Percentiles rank a stretch among this genome's conserved stretches.
These are phyloP conservation scores for Lathyrus sativus DNA, from an alignment of 306 rosid genomes.

Conservation along the genomic window DNA sequence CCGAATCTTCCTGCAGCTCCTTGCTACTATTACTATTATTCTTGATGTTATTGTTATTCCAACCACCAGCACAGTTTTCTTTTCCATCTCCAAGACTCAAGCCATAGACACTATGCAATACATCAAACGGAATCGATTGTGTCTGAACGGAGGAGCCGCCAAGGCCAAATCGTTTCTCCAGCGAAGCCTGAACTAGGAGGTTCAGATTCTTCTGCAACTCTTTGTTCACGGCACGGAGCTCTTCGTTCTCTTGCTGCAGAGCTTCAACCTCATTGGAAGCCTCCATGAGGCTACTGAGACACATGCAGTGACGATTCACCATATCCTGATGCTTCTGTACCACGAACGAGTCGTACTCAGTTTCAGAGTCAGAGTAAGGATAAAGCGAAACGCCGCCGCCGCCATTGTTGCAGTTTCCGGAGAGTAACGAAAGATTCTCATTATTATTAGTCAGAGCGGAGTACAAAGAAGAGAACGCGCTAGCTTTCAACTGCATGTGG, in stretches of 20 bases:
- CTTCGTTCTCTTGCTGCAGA: constrained; percentile 70
- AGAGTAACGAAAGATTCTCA: constrained; percentile 16
- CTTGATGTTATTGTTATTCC: constrained; percentile 40
- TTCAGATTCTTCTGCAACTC: constrained; percentile 75
- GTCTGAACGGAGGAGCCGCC: constrained; percentile 43
- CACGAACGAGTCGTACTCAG: constrained; percentile 50
- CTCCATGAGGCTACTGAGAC: constrained; percentile 68
- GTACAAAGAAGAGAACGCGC: constrained; percentile 45
- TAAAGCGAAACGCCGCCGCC: constrained; percentile 38
- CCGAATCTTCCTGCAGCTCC: constrained; percentile 44
- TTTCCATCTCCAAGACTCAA: constrained; percentile 46
- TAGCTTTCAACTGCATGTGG: constrained; percentile 43
- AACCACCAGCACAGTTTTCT: constrained; percentile 48
- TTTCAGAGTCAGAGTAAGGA: constrained; percentile 42
- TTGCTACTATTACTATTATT: constrained; percentile 18
- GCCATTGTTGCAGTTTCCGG: constrained; percentile 33
- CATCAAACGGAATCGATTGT: constrained; percentile 42
- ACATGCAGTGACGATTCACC: constrained; percentile 83
- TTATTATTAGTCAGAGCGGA: constrained; percentile 42
- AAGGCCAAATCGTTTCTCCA: constrained; percentile 41
- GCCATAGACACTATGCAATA: constrained; percentile 44
- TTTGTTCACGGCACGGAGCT: constrained; percentile 60
- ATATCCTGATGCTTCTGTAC: constrained; percentile 84
- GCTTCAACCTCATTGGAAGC: constrained; percentile 65
- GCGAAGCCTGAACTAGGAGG: constrained; percentile 61